phyloP scores from a whole-genome alignment of 306 rosid genomes.

The Sicyos edulis region DNA sequence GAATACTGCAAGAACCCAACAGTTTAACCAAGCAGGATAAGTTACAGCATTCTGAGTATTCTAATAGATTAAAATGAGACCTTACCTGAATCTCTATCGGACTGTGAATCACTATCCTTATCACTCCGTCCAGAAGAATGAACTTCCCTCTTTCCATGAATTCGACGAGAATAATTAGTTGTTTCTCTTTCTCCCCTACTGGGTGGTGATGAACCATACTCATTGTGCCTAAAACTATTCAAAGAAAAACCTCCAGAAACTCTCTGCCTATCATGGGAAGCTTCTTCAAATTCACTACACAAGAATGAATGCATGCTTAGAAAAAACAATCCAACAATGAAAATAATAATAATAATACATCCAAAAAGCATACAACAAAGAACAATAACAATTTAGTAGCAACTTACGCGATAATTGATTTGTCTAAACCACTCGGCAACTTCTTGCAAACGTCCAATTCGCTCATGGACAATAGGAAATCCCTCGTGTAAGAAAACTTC shows the following conservation, averaged over 20 bases:
- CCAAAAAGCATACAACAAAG: not conserved
- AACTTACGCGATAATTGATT: constrained; percentile 58
- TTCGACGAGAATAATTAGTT: constrained; percentile 51
- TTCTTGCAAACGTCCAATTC: constrained; percentile 69
- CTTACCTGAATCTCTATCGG: constrained; percentile 81
- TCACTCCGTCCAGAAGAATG: constrained; percentile 73
- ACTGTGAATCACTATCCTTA: constrained; percentile 70
- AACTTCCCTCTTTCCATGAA: constrained; percentile 79
- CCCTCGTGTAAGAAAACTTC: constrained; percentile 56
- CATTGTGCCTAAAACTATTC: constrained; percentile 55
- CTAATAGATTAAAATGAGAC: constrained; percentile 31
- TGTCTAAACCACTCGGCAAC: constrained; percentile 74
- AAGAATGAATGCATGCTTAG: not conserved
- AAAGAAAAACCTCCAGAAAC: constrained; percentile 49
- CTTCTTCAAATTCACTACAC: constrained; percentile 76
- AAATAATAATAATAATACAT: not conserved
- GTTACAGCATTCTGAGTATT: not conserved
- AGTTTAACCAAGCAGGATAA: not conserved
- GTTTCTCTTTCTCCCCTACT: constrained; percentile 62
- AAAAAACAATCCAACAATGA: constrained; percentile 1
- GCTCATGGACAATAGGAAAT: constrained; percentile 68
- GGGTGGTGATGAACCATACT: constrained; percentile 84
- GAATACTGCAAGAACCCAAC: not conserved
- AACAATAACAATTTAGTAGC: not conserved
- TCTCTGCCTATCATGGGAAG: constrained; percentile 60